Evolutionary conservation across 768 basidiomycete species (phyloP).

Genomic region (Filobasidium floriforme): DNA sequence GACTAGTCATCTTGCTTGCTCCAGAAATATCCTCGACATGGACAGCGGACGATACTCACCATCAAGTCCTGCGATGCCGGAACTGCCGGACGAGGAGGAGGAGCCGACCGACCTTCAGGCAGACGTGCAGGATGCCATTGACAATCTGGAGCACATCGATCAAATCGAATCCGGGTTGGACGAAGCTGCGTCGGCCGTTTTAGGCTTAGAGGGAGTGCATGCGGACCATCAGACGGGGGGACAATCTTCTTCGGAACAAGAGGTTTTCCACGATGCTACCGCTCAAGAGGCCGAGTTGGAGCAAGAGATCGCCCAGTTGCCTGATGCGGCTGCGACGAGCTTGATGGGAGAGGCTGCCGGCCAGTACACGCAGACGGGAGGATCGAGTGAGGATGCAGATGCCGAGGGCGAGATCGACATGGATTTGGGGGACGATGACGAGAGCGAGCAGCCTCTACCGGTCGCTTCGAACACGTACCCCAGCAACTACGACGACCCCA

Average conservation of each 20-base stretch:
- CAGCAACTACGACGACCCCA: neutral
- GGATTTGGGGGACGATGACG: slow-evolving; percentile 17
- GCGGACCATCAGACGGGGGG: neutral
- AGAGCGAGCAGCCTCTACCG: neutral
- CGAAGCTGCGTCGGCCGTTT: slow-evolving; percentile 5
- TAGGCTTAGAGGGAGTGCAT: neutral
- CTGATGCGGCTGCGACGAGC: neutral
- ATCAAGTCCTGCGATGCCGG: neutral
- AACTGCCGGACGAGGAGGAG: neutral
- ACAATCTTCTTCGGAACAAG: neutral
- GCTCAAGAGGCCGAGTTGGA: slow-evolving; percentile 13
- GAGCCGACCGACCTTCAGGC: neutral
- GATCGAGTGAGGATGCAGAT: slow-evolving; percentile 19
- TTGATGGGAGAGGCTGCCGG: neutral
- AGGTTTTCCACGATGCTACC: slow-evolving; percentile 11
- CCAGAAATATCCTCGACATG: neutral
- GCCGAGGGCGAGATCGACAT: slow-evolving; percentile 22
- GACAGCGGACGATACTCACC: neutral
- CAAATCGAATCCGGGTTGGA: slow-evolving; percentile 14
- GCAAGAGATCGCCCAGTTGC: neutral
- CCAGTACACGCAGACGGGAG: neutral
- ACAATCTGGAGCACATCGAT: slow-evolving; percentile 11
- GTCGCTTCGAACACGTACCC: too few species aligned
- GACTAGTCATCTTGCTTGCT: neutral
- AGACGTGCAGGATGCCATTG: slow-evolving; percentile 18